Evolutionary conservation across 2,329 filamentous ascomycete species (phyloP).

Genomic region (Periglandula ipomoeae): DNA sequence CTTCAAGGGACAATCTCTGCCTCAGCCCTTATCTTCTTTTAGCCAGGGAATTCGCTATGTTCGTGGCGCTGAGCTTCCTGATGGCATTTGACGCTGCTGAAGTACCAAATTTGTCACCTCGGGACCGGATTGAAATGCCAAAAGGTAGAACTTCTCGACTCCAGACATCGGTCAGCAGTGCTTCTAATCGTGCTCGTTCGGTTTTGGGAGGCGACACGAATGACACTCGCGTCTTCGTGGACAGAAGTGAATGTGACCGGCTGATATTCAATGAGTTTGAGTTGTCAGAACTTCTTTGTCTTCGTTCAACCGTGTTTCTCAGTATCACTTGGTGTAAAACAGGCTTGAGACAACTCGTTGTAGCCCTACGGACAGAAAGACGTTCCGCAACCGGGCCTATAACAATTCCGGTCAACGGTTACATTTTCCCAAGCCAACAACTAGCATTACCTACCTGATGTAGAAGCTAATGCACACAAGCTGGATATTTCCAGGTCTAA

Average conservation of each 20-base stretch:
- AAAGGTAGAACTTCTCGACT: constrained; percentile 72
- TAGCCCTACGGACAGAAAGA: constrained; percentile 71
- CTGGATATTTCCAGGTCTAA: constrained; percentile 62
- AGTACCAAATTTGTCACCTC: constrained; percentile 63
- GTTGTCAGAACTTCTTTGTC: constrained; percentile 37
- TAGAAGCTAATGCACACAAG: constrained; percentile 66
- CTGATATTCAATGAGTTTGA: constrained; percentile 48
- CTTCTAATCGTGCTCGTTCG: constrained; percentile 71
- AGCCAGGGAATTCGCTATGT: constrained; percentile 66
- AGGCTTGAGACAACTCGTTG: constrained; percentile 61
- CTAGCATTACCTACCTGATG: constrained; percentile 42
- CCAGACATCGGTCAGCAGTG: constrained; percentile 69
- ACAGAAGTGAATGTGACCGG: constrained; percentile 71
- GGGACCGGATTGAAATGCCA: constrained; percentile 59
- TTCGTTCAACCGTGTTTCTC: constrained; percentile 69
- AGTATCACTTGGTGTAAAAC: constrained; percentile 70
- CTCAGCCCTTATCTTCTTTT: constrained; percentile 55
- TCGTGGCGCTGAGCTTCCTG: constrained; percentile 76
- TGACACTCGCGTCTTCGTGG: constrained; percentile 54
- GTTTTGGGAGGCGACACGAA: constrained; percentile 65
- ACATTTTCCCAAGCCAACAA: neutral
- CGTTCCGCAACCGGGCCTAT: constrained; percentile 53
- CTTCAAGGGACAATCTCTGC: constrained; percentile 12
- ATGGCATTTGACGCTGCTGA: constrained; percentile 80
- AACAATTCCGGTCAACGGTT: neutral